Percentiles rank a stretch among this genome's conserved stretches.
These are phyloP conservation scores for Penicillium sclerotigenum DNA, from an alignment of 2,329 filamentous ascomycete genomes.

Conservation along the genomic window DNA sequence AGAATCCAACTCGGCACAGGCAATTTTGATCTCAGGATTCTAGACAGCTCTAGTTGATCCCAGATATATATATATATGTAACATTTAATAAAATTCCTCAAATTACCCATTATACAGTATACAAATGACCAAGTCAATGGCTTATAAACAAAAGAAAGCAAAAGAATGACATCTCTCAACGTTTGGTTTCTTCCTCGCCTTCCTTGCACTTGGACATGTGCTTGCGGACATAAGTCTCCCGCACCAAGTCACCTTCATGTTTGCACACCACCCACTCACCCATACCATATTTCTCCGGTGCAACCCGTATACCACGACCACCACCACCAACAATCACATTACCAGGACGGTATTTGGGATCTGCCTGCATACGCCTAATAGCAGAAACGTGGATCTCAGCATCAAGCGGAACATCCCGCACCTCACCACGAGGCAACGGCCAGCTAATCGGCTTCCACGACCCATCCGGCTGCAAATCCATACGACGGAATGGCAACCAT, in stretches of 20 bases:
- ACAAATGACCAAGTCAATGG: neutral
- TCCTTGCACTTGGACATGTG: constrained; percentile 33
- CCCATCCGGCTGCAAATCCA: constrained; percentile 71
- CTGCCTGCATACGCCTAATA: constrained; percentile 64
- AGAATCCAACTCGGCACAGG: too few relatives aligned
- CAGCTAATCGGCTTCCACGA: constrained; percentile 77
- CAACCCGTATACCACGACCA: constrained; percentile 63
- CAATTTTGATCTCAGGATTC: neutral
- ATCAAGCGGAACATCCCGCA: constrained; percentile 69
- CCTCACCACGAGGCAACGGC: constrained; percentile 74
- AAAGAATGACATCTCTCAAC: neutral
- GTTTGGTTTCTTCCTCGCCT: constrained; percentile 8
- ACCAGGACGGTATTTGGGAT: constrained; percentile 67
- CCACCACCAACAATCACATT: constrained; percentile 79
- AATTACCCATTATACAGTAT: constrained; percentile 3
- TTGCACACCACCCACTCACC: constrained; percentile 68
- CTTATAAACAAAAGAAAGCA: neutral
- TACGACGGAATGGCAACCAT: constrained; percentile 73
- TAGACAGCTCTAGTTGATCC: neutral
- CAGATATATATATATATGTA: neutral
- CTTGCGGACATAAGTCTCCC: constrained; percentile 62
- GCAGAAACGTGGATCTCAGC: constrained; percentile 72
- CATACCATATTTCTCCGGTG: constrained; percentile 61
- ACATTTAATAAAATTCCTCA: neutral
- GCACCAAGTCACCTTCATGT: constrained; percentile 65